Evolutionary conservation across 768 basidiomycete genomes (phyloP).

Genomic region (Tephrocybe sp.): DNA sequence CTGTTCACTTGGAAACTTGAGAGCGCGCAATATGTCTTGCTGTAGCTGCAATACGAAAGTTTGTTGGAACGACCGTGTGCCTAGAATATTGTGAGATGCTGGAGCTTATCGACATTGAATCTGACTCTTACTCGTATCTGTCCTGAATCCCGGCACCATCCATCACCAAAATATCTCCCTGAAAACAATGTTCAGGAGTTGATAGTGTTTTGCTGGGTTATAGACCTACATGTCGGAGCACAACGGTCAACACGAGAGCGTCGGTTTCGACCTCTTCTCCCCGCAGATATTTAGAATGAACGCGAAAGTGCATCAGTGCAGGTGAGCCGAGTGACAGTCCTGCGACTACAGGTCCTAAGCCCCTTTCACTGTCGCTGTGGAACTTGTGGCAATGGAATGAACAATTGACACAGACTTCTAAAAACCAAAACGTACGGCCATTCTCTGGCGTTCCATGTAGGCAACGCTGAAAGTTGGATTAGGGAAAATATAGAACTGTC

Average conservation of each 20-base stretch:
- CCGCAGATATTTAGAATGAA: constrained; percentile 33
- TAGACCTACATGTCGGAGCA: constrained; percentile 60
- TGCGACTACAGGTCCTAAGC: constrained; percentile 70
- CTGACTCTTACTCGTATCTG: constrained; percentile 59
- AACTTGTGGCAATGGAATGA: constrained; percentile 42
- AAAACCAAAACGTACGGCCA: constrained; percentile 53
- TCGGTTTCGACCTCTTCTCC: constrained; percentile 25
- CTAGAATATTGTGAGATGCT: constrained; percentile 29
- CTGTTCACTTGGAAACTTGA: neutral
- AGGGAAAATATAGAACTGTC: neutral
- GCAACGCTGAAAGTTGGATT: constrained; percentile 48
- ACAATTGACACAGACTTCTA: neutral
- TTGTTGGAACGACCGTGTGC: constrained; percentile 71
- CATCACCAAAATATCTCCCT: constrained; percentile 83
- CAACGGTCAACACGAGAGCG: constrained; percentile 46
- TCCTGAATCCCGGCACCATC: constrained; percentile 66
- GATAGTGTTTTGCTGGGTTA: constrained; percentile 4
- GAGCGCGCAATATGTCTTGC: constrained; percentile 57
- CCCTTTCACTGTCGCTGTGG: constrained; percentile 75
- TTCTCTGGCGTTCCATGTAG: constrained; percentile 83
- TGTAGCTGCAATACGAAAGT: constrained; percentile 79
- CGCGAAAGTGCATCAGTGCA: constrained; percentile 78
- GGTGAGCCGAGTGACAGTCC: constrained; percentile 75
- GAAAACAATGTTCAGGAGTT: neutral
- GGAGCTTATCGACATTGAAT: neutral